Evolutionary conservation across 768 basidiomycete species (phyloP).

Genomic region (Naganishia friedmannii): DNA sequence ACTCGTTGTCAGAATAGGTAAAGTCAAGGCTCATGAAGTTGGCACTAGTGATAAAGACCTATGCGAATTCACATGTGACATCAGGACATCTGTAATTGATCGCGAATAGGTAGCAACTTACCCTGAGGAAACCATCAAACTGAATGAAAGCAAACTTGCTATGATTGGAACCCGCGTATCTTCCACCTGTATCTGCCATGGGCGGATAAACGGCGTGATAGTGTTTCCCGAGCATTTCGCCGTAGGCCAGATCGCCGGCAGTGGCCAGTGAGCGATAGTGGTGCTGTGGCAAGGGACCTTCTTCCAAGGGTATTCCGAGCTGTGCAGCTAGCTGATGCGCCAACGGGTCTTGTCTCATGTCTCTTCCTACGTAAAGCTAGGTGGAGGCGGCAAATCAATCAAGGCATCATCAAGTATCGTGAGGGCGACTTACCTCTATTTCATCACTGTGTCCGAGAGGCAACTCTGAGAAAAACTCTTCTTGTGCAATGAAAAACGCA

Average conservation of each 20-base stretch:
- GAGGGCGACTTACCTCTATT: constrained; percentile 1
- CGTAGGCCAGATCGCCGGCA: neutral
- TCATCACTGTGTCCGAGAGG: constrained; percentile 11
- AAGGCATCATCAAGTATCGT: neutral
- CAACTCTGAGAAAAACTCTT: constrained; percentile 29
- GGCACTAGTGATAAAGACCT: constrained; percentile 31
- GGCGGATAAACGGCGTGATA: constrained; percentile 23
- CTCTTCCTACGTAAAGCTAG: constrained; percentile 28
- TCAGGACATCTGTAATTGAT: neutral
- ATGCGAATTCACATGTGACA: neutral
- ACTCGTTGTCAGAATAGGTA: constrained; percentile 30
- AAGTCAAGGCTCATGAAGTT: constrained; percentile 31
- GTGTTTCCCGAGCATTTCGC: constrained; percentile 2
- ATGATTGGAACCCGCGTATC: constrained; percentile 25
- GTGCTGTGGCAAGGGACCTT: no score
- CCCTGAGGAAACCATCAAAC: constrained; percentile 28
- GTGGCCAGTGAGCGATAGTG: no score
- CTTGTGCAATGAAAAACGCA: constrained; percentile 26
- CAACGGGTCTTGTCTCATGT: constrained; percentile 25
- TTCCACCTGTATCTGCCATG: neutral
- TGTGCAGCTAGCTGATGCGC: neutral
- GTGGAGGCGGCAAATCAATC: neutral
- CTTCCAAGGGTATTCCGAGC: neutral
- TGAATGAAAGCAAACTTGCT: constrained; percentile 28
- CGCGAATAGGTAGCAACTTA: neutral